phyloP scores from a whole-genome alignment of 352 stramenopile genomes.

The Phytophthora vignae region DNA sequence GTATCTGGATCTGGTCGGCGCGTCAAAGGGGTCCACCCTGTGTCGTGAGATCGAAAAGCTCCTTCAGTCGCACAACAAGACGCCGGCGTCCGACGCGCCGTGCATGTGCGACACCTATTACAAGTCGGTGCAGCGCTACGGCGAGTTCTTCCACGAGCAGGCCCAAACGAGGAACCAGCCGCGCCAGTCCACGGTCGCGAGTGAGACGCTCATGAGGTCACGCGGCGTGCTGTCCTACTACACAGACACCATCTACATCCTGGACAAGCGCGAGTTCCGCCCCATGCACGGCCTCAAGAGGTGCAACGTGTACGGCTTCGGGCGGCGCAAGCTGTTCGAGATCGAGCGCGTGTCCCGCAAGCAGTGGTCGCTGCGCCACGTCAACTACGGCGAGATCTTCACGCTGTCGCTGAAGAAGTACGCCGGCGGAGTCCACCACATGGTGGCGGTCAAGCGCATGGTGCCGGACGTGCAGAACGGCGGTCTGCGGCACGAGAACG shows the following conservation, averaged over 20 bases:
- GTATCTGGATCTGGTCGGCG: constrained; percentile 71
- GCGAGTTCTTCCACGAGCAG: constrained; percentile 69
- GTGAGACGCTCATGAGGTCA: constrained; percentile 80
- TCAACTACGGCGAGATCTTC: constrained; percentile 68
- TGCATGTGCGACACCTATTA: constrained; percentile 82
- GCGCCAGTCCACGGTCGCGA: constrained; percentile 74
- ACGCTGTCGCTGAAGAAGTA: constrained; percentile 77
- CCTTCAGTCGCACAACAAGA: constrained; percentile 55
- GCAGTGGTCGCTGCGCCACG: constrained; percentile 73
- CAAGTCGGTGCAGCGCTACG: constrained; percentile 73
- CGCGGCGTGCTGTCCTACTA: constrained; percentile 82
- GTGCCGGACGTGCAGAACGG: constrained; percentile 63
- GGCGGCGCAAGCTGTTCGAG: constrained; percentile 78
- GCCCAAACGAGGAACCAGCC: constrained; percentile 39
- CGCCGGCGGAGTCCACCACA: constrained; percentile 71
- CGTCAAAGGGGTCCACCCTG: constrained; percentile 57
- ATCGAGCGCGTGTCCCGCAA: constrained; percentile 78
- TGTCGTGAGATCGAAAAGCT: constrained; percentile 68
- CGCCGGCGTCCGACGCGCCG: constrained; percentile 37
- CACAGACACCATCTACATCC: constrained; percentile 82
- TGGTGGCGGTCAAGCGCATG: constrained; percentile 77
- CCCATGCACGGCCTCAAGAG: constrained; percentile 67
- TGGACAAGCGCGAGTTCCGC: constrained; percentile 85
- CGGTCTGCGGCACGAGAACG: constrained; percentile 69
- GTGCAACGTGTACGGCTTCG: constrained; percentile 83